phyloP scores from a whole-genome alignment of 768 basidiomycete genomes.

The Rhodosporidiobolus odoratus region DNA sequence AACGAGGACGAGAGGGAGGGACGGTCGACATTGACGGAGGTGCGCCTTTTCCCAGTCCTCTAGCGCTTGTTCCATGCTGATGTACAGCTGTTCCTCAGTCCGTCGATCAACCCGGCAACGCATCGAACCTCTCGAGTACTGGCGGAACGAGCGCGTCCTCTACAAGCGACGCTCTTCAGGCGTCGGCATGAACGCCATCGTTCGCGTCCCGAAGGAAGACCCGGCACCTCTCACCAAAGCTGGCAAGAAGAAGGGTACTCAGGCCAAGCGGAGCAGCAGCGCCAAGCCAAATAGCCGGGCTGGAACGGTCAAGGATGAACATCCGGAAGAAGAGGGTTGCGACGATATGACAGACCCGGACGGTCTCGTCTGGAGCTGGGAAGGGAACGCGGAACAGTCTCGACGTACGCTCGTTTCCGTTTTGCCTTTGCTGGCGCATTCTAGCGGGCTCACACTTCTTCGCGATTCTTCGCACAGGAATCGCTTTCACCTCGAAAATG shows the following conservation, averaged over 20 bases:
- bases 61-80: background rate
- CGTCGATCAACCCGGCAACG: conserved; percentile 67
- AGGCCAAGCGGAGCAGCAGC: conserved; percentile 23
- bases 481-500: conserved; percentile 70
- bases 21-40: conserved; percentile 38
- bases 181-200: conserved; percentile 59
- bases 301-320: conserved; percentile 28
- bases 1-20: conserved; percentile 15
- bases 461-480: conserved; percentile 49
- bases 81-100: conserved; percentile 42
- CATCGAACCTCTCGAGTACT: conserved; percentile 74
- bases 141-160: conserved; percentile 85
- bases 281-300: conserved; percentile 15
- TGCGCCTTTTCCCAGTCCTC: conserved; percentile 7
- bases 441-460: background rate
- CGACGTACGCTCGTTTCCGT: conserved; percentile 57
- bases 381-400: conserved; percentile 57
- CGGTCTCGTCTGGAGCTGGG: conserved; percentile 65
- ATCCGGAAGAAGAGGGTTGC: conserved; percentile 22
- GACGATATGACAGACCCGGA: conserved; percentile 56
- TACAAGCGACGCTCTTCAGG: conserved; percentile 63
- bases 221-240: conserved; percentile 52
- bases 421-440: background rate
- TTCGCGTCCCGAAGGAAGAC: conserved; percentile 56
- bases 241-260: conserved; percentile 34